Evolutionary conservation across 352 stramenopile species (phyloP).

Genomic region (Pythium monospermum): DNA sequence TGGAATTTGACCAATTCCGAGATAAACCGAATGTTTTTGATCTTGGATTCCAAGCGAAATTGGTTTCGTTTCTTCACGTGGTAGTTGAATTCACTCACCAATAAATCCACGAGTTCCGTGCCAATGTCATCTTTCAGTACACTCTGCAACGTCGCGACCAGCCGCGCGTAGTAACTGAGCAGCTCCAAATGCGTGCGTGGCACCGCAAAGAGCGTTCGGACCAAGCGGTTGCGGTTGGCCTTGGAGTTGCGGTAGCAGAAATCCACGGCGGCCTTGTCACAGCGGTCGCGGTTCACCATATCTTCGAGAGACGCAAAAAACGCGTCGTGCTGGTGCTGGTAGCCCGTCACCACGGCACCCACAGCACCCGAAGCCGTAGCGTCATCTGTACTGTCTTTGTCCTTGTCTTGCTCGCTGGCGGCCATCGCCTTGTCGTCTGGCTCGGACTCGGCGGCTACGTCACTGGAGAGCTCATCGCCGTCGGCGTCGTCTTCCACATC

Average conservation of each 20-base stretch:
- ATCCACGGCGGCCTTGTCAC: constrained; percentile 94
- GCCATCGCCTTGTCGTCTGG: constrained; percentile 29
- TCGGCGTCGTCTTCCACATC: constrained; percentile 34
- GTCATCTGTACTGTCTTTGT: constrained; percentile 13
- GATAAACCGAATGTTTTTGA: constrained; percentile 95
- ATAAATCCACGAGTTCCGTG: constrained; percentile 84
- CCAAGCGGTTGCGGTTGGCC: constrained; percentile 84
- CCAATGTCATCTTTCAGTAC: constrained; percentile 91
- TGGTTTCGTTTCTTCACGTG: constrained; percentile 92
- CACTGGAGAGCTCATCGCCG: constrained; percentile 34
- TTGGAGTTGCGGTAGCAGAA: constrained; percentile 97
- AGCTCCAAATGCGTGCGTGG: constrained; percentile 93
- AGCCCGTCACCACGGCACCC: constrained; percentile 26
- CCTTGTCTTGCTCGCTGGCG: constrained; percentile 32
- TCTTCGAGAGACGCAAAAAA: constrained; percentile 91
- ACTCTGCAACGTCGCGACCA: constrained; percentile 91
- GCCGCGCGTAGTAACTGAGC: constrained; percentile 92
- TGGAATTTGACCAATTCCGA: constrained; percentile 97
- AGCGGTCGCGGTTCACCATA: constrained; percentile 91
- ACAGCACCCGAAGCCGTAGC: background rate
- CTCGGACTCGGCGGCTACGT: constrained; percentile 30
- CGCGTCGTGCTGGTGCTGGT: constrained; percentile 94
- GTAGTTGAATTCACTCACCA: constrained; percentile 95
- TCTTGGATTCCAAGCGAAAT: constrained; percentile 91
- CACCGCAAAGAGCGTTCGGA: constrained; percentile 92